Base-by-base conservation (phyloP, 1,139 yeast species). In the Diutina mesorugosa region DNA sequence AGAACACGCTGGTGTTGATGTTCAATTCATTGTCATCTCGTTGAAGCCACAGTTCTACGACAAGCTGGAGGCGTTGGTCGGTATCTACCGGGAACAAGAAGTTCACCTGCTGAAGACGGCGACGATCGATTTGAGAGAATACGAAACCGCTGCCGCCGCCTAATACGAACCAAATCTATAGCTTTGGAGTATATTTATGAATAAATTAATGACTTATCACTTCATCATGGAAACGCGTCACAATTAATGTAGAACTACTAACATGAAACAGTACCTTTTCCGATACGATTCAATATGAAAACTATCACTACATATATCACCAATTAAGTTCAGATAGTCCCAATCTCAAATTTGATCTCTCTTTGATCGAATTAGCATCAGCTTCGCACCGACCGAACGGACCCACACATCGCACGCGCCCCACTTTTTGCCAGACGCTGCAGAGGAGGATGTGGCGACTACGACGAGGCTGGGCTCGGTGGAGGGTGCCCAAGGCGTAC, bases 21-120 rank as follows among this genome's bases (percentile, higher is more conserved):
- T 90, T 66, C 99, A 93, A 66, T 90, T 93, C 64, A 90, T 95
- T 67, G 97, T 95, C 51, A 95, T 95, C 60, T 88, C 97, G 55
- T 79, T 93, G 69, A 93, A 93, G 71, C 90, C 86, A 65, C 83
- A 90, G 1, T 75, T 95, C 64, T 93, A 88, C 68, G 96, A 90
- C 66, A 85, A 84, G 64, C 88, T 97, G 6, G 96, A 90, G 66
- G 85, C 96, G 0, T 74, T 93, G 59, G 97, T 95, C 6, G 99
- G 99, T 32, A 91, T 93, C 55, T 93, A 88, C 71, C 77, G 97
- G 60, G 95, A 90, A 63, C 97, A 89, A 65, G 74, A 75, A 18
- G 82, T 81, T 59, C 89, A 88, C 64, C 79, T 90, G 56, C 89
- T 97, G 2, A 80, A 79, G 62, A 85, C 95, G 0, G 76, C 93